Percentiles rank a stretch among this genome's conserved stretches.
Evolutionary conservation across 768 basidiomycete genomes (phyloP).

Genomic region (Piloderma croceum): DNA sequence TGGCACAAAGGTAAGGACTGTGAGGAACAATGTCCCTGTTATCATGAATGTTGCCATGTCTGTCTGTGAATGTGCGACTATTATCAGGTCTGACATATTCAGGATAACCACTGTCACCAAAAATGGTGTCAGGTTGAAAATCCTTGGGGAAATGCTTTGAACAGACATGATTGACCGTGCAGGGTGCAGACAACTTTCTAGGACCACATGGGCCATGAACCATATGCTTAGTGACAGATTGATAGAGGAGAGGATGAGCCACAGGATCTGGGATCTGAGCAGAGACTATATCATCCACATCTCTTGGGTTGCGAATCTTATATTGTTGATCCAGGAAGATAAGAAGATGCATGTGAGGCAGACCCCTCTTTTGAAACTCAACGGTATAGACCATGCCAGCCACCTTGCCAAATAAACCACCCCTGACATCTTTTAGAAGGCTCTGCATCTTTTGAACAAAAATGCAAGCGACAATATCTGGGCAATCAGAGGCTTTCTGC

Average conservation of each 20-base stretch:
- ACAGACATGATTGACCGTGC: constrained; percentile 39
- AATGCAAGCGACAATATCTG: constrained; percentile 27
- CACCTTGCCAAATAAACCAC: constrained; percentile 36
- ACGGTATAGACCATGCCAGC: constrained; percentile 44
- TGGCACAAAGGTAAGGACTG: constrained; percentile 26
- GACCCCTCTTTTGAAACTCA: constrained; percentile 50
- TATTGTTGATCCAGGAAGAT: constrained; percentile 31
- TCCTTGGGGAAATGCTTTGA: constrained; percentile 40
- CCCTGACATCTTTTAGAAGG: no score
- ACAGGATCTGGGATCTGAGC: constrained; percentile 37
- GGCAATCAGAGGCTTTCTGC: constrained; percentile 4
- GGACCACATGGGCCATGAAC: constrained; percentile 45
- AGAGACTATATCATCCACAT: constrained; percentile 36
- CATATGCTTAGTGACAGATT: no score
- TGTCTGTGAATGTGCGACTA: constrained; percentile 23
- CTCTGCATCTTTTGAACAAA: constrained; percentile 33
- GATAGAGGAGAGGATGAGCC: constrained; percentile 27
- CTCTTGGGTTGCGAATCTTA: constrained; percentile 27
- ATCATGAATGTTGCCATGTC: constrained; percentile 17
- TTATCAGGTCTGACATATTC: no score
- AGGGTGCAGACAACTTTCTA: constrained; percentile 27
- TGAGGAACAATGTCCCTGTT: constrained; percentile 43
- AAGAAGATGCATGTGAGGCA: constrained; percentile 47
- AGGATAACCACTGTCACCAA: no score
- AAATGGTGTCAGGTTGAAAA: constrained; percentile 28